Percentiles rank a stretch among this genome's conserved stretches.
Conservation (phyloP, 2,329 filamentous ascomycete genomes). For the Diaporthe citriasiana region DNA sequence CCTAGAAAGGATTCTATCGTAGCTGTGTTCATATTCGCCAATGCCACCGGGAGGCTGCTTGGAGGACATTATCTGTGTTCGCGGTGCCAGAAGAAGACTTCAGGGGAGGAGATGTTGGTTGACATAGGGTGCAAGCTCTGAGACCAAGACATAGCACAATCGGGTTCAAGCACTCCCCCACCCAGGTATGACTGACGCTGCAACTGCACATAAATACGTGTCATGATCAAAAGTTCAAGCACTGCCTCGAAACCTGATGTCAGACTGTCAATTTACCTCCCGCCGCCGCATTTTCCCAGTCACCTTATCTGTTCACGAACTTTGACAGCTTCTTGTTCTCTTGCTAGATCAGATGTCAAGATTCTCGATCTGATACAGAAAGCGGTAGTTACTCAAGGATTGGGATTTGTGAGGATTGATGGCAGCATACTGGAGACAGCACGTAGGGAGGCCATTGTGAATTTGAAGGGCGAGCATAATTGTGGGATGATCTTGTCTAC, state of each 20-base stretch:
- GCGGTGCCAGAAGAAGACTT: neutral
- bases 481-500: neutral
- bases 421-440: neutral
- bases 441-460: neutral
- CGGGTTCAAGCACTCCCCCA: neutral
- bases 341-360: neutral
- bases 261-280: neutral
- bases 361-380: conserved; percentile 20
- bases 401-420: neutral
- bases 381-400: neutral
- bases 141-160: neutral
- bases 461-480: neutral
- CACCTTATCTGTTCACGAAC: neutral
- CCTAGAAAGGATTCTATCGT: neutral
- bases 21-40: neutral
- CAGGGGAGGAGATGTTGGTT: neutral
- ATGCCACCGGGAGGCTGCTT: neutral
- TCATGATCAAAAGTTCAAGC: neutral
- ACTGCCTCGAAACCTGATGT: neutral
- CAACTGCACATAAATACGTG: neutral
- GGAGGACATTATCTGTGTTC: neutral
- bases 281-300: neutral
- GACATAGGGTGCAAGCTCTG: conserved; percentile 1
- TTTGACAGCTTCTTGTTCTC: neutral
- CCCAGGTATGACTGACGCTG: neutral